phyloP scores from a whole-genome alignment of 768 basidiomycete species.

The Podaxis rugospora region DNA sequence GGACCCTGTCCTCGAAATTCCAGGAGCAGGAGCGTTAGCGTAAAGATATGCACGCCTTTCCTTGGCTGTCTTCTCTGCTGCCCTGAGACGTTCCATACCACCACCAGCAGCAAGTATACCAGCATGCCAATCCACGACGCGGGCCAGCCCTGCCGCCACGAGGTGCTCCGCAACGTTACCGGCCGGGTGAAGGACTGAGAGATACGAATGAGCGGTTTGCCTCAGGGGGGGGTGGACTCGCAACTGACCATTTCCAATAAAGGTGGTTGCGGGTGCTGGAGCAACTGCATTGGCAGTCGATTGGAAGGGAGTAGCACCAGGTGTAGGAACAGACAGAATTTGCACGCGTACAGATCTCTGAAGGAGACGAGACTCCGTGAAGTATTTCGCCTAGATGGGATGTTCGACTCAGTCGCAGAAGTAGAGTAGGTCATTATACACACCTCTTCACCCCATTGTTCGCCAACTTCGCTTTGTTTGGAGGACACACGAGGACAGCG shows the following conservation, averaged over 20 bases:
- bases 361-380: slow-evolving; percentile 84
- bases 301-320: slow-evolving; percentile 80
- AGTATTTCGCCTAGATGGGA: slow-evolving; percentile 74
- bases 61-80: slow-evolving; percentile 78
- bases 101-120: slow-evolving; percentile 85
- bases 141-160: slow-evolving; percentile 79
- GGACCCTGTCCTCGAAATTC: slow-evolving; percentile 39
- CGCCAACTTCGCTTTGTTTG: slow-evolving; percentile 73
- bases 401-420: slow-evolving; percentile 9
- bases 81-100: slow-evolving; percentile 83
- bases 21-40: slow-evolving; percentile 41
- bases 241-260: slow-evolving; percentile 77
- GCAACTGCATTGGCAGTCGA: slow-evolving; percentile 43
- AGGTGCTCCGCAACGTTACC: slow-evolving; percentile 94
- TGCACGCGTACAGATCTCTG: slow-evolving; percentile 75
- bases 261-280: slow-evolving; percentile 72
- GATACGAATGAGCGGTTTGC: slow-evolving; percentile 6
- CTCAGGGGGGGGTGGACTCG: background rate
- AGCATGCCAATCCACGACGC: slow-evolving; percentile 96
- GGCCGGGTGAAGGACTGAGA: slow-evolving; percentile 77
- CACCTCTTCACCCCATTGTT: slow-evolving; percentile 89
- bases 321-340: slow-evolving; percentile 75
- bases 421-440: slow-evolving; percentile 17
- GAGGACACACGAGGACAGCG: slow-evolving; percentile 67
- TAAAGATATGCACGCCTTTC: slow-evolving; percentile 71